Base-by-base conservation (phyloP, 2,329 filamentous ascomycete genomes). In the Alternaria triticimaculans region DNA sequence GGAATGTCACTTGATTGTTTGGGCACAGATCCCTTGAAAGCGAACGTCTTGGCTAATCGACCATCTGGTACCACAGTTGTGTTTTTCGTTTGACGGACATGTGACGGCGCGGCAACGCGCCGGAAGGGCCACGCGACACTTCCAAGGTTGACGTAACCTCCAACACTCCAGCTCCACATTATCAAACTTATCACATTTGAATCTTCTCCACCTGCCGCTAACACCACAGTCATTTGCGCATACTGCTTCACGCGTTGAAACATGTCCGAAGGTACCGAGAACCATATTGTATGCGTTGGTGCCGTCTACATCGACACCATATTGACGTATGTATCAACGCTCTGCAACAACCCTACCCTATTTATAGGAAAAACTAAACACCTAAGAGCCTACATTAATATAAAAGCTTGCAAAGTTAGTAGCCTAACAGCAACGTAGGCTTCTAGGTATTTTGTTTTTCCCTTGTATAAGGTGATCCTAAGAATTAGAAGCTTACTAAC, bases 271-370 rank as follows among this genome's bases (percentile, higher is more conserved):
- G 41, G 25, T 51, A 15, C 33, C 41, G 43, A 28, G 14, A 69
- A 84, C 79, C 86, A 87, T 67, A 82, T 92, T 64, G 81, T 92
- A 55, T 85, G 89, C 49, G 83, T 90, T 48, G 90, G 90, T 21
- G 89, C 89, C 25, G 90, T 89, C 69, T 92, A 92, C 79, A 80
- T 92, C 41, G 90, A 92, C 78, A 92, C 89, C 2, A 90, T 92
- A 20, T 46, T 65, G 25, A 55, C 49, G 60, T 62, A 59, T 8
- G 60, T 48, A 33, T 11, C 8, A 14, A 26, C 15, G 6, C 37
- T 18, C 30, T 21, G n/a, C 45, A 6, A n/a, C 12, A 49, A 8
- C 9, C 20, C 12, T 9, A 9, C 9, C 20, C 12, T 30, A 30
- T 30, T 14, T 30, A 14, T 14, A 30, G 28, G 28, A 30, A 30